phyloP scores from a whole-genome alignment of 257 asterid species.

The Solanum rostratum region DNA sequence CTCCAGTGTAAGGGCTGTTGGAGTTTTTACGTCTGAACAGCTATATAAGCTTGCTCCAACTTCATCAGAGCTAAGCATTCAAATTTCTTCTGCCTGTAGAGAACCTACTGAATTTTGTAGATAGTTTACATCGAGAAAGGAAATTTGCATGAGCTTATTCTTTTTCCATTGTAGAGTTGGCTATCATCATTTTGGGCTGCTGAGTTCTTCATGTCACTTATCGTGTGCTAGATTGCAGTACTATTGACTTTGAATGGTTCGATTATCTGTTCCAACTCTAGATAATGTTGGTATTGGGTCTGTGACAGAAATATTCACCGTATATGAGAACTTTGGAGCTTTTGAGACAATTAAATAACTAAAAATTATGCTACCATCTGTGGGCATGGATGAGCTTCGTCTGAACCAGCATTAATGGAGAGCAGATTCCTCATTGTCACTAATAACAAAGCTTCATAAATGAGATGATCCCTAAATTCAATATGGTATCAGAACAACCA shows the following conservation, averaged over 20 bases:
- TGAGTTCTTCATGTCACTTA: background rate
- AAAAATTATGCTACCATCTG: background rate
- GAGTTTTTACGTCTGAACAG: conserved; percentile 40
- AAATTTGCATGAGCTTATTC: background rate
- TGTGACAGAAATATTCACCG: background rate
- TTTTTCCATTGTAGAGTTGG: background rate
- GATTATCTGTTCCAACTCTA: background rate
- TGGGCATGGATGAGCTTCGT: background rate
- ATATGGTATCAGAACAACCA: background rate
- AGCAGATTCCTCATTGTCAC: background rate
- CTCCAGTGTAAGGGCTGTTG: conserved; percentile 42
- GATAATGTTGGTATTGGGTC: background rate
- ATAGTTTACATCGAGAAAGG: background rate
- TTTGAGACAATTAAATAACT: background rate
- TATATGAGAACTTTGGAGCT: background rate
- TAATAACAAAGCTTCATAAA: background rate
- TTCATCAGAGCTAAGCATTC: conserved; percentile 14
- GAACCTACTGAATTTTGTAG: conserved; percentile 20
- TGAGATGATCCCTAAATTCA: background rate
- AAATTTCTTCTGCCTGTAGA: conserved; percentile 16
- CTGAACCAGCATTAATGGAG: background rate
- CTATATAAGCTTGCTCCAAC: conserved; percentile 26
- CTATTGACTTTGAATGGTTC: background rate
- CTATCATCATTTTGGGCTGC: background rate
- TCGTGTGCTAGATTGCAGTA: background rate